Evolutionary conservation across 176 grass and related monocot species (phyloP), one percentile per base, ranked within the genome.

Genomic region (Urochloa ruziziensis): DNA sequence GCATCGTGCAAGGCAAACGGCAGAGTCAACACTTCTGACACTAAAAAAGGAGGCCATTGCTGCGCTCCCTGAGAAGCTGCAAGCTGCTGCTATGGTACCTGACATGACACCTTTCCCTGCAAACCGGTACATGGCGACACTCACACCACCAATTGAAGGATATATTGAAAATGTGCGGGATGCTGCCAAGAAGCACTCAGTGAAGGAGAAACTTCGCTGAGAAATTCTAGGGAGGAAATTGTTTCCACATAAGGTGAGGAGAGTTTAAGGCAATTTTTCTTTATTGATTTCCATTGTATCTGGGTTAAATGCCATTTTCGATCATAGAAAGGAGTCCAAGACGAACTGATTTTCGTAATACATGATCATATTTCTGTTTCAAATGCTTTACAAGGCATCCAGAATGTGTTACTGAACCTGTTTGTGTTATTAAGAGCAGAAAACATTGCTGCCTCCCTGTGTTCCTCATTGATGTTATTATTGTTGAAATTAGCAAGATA

Each of bases 71-170:
- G 90, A 97, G 85, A 84, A 92, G 63, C 77, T 97, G 21, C 90
- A 19, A 25, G 87, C 58, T 61, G 85, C 92, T 57, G 94, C 94
- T 14, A 24, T 97, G 51, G 84, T 97, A 64, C 92, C 94, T 49
- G 92, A 97, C 82, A 76, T 92, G 47, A 80, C 92, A 29, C 92
- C 92, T 12, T 97, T 97, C 85, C 94, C 94, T 58, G 83, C 80
- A 30, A 94, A 92, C 80, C 84, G 83, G 29, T 94, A 85, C 83
- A 97, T 97, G 94, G 92, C 92, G 52, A 94, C 90, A 48, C 92
- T 97, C 27, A 97, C 94, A 24, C 90, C 94, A 35, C 94, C 92
- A 52, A 94, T 97, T 84, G 94, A 97, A 87, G 94, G 94, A 62
- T 97, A 94, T 70, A 75, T 80, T 52, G 94, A 94, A 30, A 88